Base-by-base conservation (phyloP, 140 eudicot species). In the Cichorium intybus region DNA sequence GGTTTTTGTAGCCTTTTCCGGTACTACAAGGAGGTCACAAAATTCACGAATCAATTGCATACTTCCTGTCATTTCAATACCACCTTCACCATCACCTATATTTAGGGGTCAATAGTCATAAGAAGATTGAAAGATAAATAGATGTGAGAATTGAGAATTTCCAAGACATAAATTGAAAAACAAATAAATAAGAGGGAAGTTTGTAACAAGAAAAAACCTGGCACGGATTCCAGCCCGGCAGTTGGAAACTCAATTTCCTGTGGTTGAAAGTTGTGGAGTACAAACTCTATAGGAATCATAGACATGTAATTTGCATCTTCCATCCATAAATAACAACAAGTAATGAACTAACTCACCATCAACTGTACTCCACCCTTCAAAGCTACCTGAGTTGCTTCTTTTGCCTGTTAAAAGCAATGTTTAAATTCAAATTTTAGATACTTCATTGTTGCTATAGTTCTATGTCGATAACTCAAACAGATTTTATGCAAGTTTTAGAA, bases 161-260 rank as follows among this genome's bases (percentile, higher is more conserved):
- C 23, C 53, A 24, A 62, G 43, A 68, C 17, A 43, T 43, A 48
- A 54, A 28, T 10, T 15, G 41, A 37, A 53, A 33, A 11, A 51
- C 0, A 72, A 10, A 52, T 33, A 72, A 5, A 68, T 21, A 10
- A n/a, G 31, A 17, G 4, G 52, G 18, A 4, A 7, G 26, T 0
- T 26, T 26, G 26, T 43, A 37, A 47, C 29, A 64, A 59, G 64
- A 56, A 50, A 56, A 64, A 63, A 90, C 97, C 97, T 84, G 97
- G 97, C 21, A 91, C 97, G 34, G 97, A 91, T 47, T 78, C 84
- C 75, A 91, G 84, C 66, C 97, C 97, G 60, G 97, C 90, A 62
- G 96, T 91, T 56, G 97, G 97, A 81, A 91, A 91, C 77, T 91
- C 97, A 77, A 91, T 87, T 85, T 91, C 97, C 97, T 91, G 95